Evolutionary conservation across 192 early-diverging fungal species (phyloP).

Genomic region (Backusella australiensis): DNA sequence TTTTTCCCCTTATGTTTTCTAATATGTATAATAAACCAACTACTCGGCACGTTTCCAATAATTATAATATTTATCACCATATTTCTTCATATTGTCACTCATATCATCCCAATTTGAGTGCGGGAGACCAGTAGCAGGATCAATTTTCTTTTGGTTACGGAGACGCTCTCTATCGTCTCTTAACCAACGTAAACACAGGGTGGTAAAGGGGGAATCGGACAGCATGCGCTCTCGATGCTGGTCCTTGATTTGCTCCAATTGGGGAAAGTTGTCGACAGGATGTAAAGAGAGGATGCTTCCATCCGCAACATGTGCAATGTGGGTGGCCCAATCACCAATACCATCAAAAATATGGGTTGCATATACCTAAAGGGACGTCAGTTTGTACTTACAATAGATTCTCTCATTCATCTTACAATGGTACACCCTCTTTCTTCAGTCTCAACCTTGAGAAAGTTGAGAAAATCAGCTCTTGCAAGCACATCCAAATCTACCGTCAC

Average conservation of each 20-base stretch:
- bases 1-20: not conserved
- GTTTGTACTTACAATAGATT: no score
- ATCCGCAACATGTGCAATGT: slow-evolving; percentile 66
- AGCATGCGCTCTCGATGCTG: slow-evolving; percentile 6
- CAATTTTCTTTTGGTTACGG: slow-evolving; percentile 23
- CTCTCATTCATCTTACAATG: slow-evolving; percentile 42
- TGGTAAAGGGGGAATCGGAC: slow-evolving; percentile 33
- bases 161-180: slow-evolving; percentile 49
- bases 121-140: slow-evolving; percentile 29
- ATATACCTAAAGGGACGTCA: slow-evolving; percentile 39
- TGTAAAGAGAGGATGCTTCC: slow-evolving; percentile 48
- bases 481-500: slow-evolving; percentile 83
- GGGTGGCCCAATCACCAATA: slow-evolving; percentile 67
- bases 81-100: slow-evolving; percentile 40
- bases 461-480: slow-evolving; percentile 65
- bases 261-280: slow-evolving; percentile 49
- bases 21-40: not conserved
- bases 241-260: slow-evolving; percentile 44
- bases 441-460: slow-evolving; percentile 64
- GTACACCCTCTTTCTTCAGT: slow-evolving; percentile 59
- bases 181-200: slow-evolving; percentile 53
- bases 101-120: slow-evolving; percentile 47
- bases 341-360: slow-evolving; percentile 87
- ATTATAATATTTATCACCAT: slow-evolving; percentile 51
- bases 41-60: slow-evolving; percentile 34